Base-by-base conservation (phyloP, 2,329 filamentous ascomycete genomes). In the Penicillium fuscoglaucum region DNA sequence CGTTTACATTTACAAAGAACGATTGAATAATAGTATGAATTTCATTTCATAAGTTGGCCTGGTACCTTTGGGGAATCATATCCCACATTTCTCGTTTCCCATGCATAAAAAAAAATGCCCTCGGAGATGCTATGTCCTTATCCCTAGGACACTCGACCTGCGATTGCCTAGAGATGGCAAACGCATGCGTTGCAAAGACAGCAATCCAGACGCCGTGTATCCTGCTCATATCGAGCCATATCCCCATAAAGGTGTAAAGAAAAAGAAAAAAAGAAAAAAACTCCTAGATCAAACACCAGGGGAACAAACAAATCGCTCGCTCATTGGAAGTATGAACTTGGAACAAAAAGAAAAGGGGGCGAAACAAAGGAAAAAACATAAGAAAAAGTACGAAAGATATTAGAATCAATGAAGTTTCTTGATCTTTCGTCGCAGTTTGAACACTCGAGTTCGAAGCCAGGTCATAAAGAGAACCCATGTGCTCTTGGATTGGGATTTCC, bases 381-480 rank as follows among this genome's bases (percentile, higher is more conserved):
- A 46, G 57, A 58, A 41, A 55, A 59, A 82, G 78, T 17, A 24
- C 29, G 2, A 37, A 57, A 39, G 28, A 47, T 28, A 3, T 24
- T 48, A 28, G 45, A 35, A 59, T 70, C 63, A 68, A 28, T 53
- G 61, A 54, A 64, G 51, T 53, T 68, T 71, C 51, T 67, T 67
- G 21, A 75, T 60, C 56, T 68, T 75, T 54, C 74, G 73, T 41
- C 76, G 74, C 58, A 83, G 76, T 62, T 83, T 81, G 62, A 84
- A 78, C 57, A 85, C 69, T 58, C 82, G 75, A 33, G 83, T 85
- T 66, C 80, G 78, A 60, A 84, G 74, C 83, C 83, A 85, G 1
- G 82, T 83, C 55, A 84, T 72, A 66, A 85, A 84, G 26, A 80
- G 74, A 58, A 83, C 74, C 83, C 83, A 85, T 24, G 76, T 72